These are phyloP conservation scores for Pseudogymnoascus sp. DNA, from an alignment of 2,329 filamentous ascomycete genomes.

Conservation along the genomic window DNA sequence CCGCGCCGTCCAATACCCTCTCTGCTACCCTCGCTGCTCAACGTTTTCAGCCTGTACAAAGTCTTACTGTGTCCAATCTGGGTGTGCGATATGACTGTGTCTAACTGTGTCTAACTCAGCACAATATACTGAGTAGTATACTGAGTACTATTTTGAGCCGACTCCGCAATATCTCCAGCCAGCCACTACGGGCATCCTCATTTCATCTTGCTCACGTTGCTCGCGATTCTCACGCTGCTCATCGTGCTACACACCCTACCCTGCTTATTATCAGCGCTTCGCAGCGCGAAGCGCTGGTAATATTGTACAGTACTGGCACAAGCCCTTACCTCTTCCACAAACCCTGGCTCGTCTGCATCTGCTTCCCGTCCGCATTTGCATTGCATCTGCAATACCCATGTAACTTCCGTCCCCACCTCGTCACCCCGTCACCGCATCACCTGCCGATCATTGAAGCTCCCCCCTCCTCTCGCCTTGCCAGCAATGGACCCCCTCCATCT, in stretches of 20 bases:
- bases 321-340: not conserved
- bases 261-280: not conserved
- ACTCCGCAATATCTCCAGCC: not conserved
- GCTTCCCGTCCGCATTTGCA: not conserved
- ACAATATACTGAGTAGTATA: not conserved
- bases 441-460: not conserved
- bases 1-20: not conserved
- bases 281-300: not conserved
- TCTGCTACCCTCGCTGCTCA: not conserved
- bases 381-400: not conserved
- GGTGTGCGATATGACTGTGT: not conserved
- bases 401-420: not conserved
- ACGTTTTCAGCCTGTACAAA: not conserved
- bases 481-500: not conserved
- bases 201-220: not conserved
- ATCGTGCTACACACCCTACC: not conserved
- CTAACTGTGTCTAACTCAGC: not conserved
- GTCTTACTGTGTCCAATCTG: not conserved
- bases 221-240: not conserved
- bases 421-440: constrained; percentile 1
- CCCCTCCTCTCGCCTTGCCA: not conserved
- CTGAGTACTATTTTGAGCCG: not conserved
- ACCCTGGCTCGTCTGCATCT: not conserved
- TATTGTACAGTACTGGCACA: not conserved
- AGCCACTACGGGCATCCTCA: not conserved